Evolutionary conservation across 2,329 filamentous ascomycete species (phyloP).

Genomic region (Diaporthe amygdali): DNA sequence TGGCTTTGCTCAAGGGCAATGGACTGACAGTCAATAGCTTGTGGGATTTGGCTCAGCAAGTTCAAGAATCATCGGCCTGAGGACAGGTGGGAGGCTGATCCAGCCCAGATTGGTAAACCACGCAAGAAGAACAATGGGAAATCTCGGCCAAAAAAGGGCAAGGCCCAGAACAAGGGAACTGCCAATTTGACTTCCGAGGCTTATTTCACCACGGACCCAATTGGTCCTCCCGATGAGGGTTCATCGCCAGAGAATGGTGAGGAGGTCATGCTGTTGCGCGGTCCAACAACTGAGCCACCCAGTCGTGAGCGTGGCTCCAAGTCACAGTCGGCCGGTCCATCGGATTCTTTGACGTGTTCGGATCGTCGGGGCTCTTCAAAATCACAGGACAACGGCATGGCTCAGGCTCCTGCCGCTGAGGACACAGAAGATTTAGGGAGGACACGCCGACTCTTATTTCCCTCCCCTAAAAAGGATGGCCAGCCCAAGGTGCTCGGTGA

Average conservation of each 20-base stretch:
- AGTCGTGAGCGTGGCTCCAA: slow-evolving; percentile 29
- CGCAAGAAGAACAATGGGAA: slow-evolving; percentile 52
- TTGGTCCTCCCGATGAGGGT: slow-evolving; percentile 49
- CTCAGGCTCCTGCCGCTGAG: slow-evolving; percentile 60
- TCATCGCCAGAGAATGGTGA: slow-evolving; percentile 32
- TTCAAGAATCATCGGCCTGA: slow-evolving; percentile 83
- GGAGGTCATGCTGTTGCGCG: slow-evolving; percentile 24
- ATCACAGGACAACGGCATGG: slow-evolving; percentile 61
- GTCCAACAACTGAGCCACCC: slow-evolving; percentile 28
- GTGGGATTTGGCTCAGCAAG: slow-evolving; percentile 93
- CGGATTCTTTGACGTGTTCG: slow-evolving; percentile 32
- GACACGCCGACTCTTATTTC: slow-evolving; percentile 76
- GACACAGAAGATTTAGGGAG: slow-evolving; percentile 56
- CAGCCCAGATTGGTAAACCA: slow-evolving; percentile 56
- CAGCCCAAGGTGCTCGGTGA: slow-evolving; percentile 67
- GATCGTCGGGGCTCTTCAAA: slow-evolving; percentile 51
- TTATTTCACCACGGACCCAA: slow-evolving; percentile 58
- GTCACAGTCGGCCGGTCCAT: slow-evolving; percentile 29
- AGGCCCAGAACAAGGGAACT: slow-evolving; percentile 52
- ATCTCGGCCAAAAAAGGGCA: slow-evolving; percentile 52
- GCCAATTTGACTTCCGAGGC: slow-evolving; percentile 58
- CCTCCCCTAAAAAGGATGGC: slow-evolving; percentile 73
- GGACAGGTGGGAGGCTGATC: slow-evolving; percentile 79
- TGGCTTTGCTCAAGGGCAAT: slow-evolving; percentile 18
- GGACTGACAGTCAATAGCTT: slow-evolving; percentile 59